Base-by-base conservation (phyloP, 352 stramenopile genomes). In the Peronospora belbahrii region DNA sequence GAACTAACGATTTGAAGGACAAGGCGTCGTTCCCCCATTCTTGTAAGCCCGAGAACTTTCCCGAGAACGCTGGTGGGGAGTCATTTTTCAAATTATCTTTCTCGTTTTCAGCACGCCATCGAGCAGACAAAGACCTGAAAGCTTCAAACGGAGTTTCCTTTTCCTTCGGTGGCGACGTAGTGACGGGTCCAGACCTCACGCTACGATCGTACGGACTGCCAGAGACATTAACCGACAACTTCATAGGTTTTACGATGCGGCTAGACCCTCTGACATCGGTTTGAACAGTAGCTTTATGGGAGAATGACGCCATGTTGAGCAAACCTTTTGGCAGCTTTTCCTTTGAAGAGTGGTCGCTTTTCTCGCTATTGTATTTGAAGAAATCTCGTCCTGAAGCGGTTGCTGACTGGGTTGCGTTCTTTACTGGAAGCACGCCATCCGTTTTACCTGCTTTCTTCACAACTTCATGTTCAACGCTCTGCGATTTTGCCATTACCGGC, bases 81-180 rank as follows among this genome's bases (percentile, higher is more conserved):
- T 17, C 30, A 39, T 56, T 35, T 8, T n/a, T 44, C 6, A 48
- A 25, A 30, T 33, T 24, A 8, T 46, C 43, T 24, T 48, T 39
- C 59, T 54, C 56, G 27, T 59, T 46, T 27, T 64, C 25, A 1
- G 47, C 31, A 31, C 53, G 59, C 59, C 59, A 67, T 18, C 59
- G 42, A 10, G 33, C 46, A 15, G 59, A 60, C 22, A 67, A 37
- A n/a, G 59, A 53, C 25, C 48, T 50, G 30, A 68, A 65, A 13
- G 46, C 45, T 17, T 62, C 54, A 39, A 65, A 65, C 6, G 59
- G 39, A 4, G 23, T 44, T 20, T 63, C 59, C 11, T 19, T 18
- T 42, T 60, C 53, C 11, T 36, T 13, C 6, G 23, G 23, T 6
- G 30, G 34, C 13, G 30, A n/a, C 17, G 27, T 23, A 32, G 18